Evolutionary conservation across 371 early-diverging fungal genomes (phyloP).

Genomic region (Apophysomyces variabilis): DNA sequence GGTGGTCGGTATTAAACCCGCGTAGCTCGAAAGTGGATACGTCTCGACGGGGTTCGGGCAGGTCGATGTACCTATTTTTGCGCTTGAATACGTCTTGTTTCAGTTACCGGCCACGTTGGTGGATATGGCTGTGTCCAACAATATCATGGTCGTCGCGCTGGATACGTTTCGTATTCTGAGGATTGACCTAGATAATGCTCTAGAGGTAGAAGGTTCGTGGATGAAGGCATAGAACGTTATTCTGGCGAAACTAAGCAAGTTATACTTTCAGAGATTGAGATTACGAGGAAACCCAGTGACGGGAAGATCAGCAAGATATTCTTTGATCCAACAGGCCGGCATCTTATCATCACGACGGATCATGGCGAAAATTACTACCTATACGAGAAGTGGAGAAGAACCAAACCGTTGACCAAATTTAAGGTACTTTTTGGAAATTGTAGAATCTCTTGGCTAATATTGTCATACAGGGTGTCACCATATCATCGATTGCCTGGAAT

Average conservation of each 20-base stretch:
- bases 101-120: conserved; percentile 71
- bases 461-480: conserved; percentile 64
- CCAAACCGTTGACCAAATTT: conserved; percentile 67
- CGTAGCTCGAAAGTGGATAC: conserved; percentile 60
- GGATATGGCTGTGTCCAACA: conserved; percentile 80
- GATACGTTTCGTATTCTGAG: conserved; percentile 67
- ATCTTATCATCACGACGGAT: conserved; percentile 82
- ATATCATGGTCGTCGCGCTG: conserved; percentile 75
- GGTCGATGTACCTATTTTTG: conserved; percentile 67
- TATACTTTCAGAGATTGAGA: conserved; percentile 69
- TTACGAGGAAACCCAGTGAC: conserved; percentile 66
- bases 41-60: conserved; percentile 52
- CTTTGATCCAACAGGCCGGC: conserved; percentile 87
- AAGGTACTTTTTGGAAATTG: conserved; percentile 43
- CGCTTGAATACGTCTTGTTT: conserved; percentile 83
- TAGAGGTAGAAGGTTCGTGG: conserved; percentile 31
- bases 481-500: conserved; percentile 92
- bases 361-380: conserved; percentile 90
- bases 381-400: conserved; percentile 76
- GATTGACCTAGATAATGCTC: conserved; percentile 65
- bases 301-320: conserved; percentile 74
- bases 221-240: no score
- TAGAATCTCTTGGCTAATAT: no score
- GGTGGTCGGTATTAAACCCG: not conserved
- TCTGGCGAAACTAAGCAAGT: not conserved